Conservation (phyloP, 1,139 yeast species). For the Magnusiomyces suaveolens region DNA sequence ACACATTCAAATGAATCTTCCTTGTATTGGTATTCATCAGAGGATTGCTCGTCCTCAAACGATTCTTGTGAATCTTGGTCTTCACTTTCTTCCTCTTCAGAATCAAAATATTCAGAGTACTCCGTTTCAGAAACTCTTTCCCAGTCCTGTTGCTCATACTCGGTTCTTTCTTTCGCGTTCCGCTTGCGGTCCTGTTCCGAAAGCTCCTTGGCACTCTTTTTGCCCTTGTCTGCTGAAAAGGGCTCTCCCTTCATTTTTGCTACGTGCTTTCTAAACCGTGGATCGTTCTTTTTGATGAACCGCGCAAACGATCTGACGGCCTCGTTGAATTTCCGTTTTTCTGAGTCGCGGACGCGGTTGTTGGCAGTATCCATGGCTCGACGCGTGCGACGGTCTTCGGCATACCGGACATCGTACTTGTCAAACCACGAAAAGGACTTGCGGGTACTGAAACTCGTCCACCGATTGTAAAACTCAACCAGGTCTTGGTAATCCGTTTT, state of each 20-base stretch:
- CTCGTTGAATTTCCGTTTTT: slow-evolving; percentile 76
- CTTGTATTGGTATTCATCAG: neutral
- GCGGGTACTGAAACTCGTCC: slow-evolving; percentile 66
- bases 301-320: slow-evolving; percentile 63
- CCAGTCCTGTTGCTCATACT: slow-evolving; percentile 73
- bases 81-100: slow-evolving; percentile 14
- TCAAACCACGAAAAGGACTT: slow-evolving; percentile 84
- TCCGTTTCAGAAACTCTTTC: slow-evolving; percentile 44
- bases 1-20: slow-evolving; percentile 55
- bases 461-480: slow-evolving; percentile 58
- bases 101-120: slow-evolving; percentile 22
- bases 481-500: slow-evolving; percentile 48
- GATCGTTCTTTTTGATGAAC: slow-evolving; percentile 70
- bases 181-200: slow-evolving; percentile 39
- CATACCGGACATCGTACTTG: slow-evolving; percentile 69
- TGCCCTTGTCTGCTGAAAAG: slow-evolving; percentile 18
- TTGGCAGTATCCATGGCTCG: slow-evolving; percentile 86
- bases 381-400: slow-evolving; percentile 80
- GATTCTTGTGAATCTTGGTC: slow-evolving; percentile 25
- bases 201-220: slow-evolving; percentile 23
- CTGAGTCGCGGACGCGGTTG: slow-evolving; percentile 69
- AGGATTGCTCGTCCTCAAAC: slow-evolving; percentile 25
- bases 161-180: slow-evolving; percentile 29
- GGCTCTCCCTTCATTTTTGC: slow-evolving; percentile 19
- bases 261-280: slow-evolving; percentile 47